These are phyloP conservation scores for Pichia gijzeniarum DNA, from an alignment of 805 yeast genomes.

Conservation along the genomic window DNA sequence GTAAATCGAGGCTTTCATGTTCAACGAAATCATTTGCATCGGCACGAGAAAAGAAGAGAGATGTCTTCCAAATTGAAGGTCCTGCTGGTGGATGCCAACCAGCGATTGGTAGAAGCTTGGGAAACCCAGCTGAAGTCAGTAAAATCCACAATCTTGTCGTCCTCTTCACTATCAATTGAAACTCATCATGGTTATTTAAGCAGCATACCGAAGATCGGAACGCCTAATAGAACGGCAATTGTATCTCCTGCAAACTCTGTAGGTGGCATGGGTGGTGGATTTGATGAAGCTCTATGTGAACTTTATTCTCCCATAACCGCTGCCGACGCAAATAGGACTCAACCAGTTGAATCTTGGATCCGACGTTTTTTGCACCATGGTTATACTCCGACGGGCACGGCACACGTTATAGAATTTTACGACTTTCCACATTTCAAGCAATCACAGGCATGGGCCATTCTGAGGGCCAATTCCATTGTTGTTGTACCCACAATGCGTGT, in stretches of 20 bases:
- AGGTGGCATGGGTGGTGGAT: constrained; percentile 48
- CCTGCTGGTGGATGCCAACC: constrained; percentile 4
- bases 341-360: constrained; percentile 20
- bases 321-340: constrained; percentile 11
- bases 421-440: constrained; percentile 12
- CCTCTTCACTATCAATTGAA: constrained; percentile 1
- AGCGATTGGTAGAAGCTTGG: constrained; percentile 5
- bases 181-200: constrained; percentile 3
- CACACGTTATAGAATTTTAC: constrained; percentile 28
- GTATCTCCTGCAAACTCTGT: constrained; percentile 48
- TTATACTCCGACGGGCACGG: constrained; percentile 29
- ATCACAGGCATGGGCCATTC: constrained; percentile 27
- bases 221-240: constrained; percentile 22
- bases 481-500: constrained; percentile 38
- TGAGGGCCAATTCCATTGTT: constrained; percentile 27
- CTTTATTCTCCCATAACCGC: constrained; percentile 14
- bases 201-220: background rate
- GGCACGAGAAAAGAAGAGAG: too few relatives aligned
- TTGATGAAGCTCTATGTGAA: constrained; percentile 35
- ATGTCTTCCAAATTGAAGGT: background rate
- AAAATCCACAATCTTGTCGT: background rate
- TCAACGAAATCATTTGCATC: too few relatives aligned
- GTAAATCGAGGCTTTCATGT: too few relatives aligned
- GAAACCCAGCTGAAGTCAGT: constrained; percentile 1
- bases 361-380: constrained; percentile 24